Conservation (phyloP, 1,139 yeast species). For the Blastobotrys apis region DNA sequence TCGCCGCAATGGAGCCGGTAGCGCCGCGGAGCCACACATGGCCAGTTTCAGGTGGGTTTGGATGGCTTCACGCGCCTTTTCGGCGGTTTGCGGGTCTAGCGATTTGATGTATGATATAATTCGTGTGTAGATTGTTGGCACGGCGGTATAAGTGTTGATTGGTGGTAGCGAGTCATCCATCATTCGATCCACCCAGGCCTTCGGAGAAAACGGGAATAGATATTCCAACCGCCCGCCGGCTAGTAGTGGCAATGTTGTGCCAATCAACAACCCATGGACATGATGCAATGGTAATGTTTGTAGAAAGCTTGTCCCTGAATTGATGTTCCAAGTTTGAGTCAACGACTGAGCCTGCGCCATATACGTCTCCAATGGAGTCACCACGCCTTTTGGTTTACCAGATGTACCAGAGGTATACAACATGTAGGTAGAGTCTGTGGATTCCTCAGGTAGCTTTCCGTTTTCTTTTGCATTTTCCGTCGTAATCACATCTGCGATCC, state of each 20-base stretch:
- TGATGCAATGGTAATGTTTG: slow-evolving; percentile 39
- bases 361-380: slow-evolving; percentile 35
- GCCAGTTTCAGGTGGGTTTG: slow-evolving; percentile 26
- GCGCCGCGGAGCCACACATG: slow-evolving; percentile 40
- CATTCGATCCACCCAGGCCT: slow-evolving; percentile 28
- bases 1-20: slow-evolving; percentile 35
- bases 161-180: slow-evolving; percentile 26
- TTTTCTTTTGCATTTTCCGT: background rate
- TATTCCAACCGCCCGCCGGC: slow-evolving; percentile 38
- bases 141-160: slow-evolving; percentile 38
- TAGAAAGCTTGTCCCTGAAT: slow-evolving; percentile 29
- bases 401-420: slow-evolving; percentile 39
- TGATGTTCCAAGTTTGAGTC: slow-evolving; percentile 35
- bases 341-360: slow-evolving; percentile 36
- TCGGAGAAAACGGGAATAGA: slow-evolving; percentile 35
- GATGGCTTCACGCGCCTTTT: slow-evolving; percentile 19
- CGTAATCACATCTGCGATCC: slow-evolving; percentile 1
- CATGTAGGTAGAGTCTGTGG: slow-evolving; percentile 30
- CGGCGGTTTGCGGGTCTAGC: slow-evolving; percentile 11
- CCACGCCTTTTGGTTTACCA: slow-evolving; percentile 39
- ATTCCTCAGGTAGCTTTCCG: slow-evolving; percentile 4
- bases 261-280: slow-evolving; percentile 38
- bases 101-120: slow-evolving; percentile 27
- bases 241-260: slow-evolving; percentile 33
- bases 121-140: slow-evolving; percentile 37